Base-by-base conservation (phyloP, 139 green algal genomes). In the Picochlorum sp. region DNA sequence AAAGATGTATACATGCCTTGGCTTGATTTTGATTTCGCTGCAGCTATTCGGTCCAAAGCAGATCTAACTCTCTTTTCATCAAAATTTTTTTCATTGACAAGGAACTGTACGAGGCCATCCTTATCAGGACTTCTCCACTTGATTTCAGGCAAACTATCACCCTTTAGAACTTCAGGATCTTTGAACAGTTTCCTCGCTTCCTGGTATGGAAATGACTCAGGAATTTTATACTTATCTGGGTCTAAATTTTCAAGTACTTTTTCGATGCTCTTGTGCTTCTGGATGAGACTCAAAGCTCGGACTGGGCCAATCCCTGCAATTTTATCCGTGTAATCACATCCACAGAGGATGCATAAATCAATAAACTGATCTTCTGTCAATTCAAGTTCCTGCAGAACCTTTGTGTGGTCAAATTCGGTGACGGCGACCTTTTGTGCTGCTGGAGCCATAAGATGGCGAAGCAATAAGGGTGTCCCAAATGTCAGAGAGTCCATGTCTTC, bases 401-500 rank as follows among this genome's bases (percentile, higher is more conserved):
- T 77, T 7, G 50, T 61, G 29, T 83, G 70, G 31, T 94, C 79
- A 68, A 96, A 95, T 80, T 98, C 92, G 45, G 77, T 76, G 35
- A 94, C 78, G 6, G 77, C 49, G 37, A 85, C 59, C 47, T 94
- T 89, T 26, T 80, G 57, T 1, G 71, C 52, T 10, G 57, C 54
- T 4, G 91, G 78, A 3, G 87, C 72, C 84, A 97, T 95, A n/a
- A 99, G 72, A 68, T 98, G 82, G 30, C 92, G 77, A 2, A 92
- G 67, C 25, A 98, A 71, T 22, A 57, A 61, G 0, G 93, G 88
- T 1, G 82, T 78, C 26, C 81, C 93, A 68, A 98, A 97, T 1
- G 89, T 96, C 22, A 99, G 78, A 7, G 84, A 78, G 69, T 99
- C 93, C 93, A 97, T 97, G 81, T 99, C 93, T 66, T 99, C 93